Evolutionary conservation across 306 rosid genomes (phyloP).

Genomic region (Leucaena leucocephala): DNA sequence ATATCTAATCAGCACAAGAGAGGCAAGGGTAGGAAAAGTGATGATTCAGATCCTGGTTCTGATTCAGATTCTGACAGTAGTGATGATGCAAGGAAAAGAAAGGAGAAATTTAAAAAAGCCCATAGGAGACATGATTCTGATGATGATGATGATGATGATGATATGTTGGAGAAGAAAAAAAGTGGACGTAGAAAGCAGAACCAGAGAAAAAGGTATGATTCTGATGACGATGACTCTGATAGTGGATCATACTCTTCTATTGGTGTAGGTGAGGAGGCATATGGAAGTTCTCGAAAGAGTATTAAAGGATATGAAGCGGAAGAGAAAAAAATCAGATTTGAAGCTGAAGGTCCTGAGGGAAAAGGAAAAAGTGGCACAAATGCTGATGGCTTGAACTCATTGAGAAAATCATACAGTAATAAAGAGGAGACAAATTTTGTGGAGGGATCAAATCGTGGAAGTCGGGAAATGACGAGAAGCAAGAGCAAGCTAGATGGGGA

Average conservation of each 20-base stretch:
- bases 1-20: no score
- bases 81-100: conserved; percentile 22
- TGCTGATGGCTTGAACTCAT: conserved; percentile 41
- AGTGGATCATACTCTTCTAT: conserved; percentile 40
- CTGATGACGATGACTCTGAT: conserved; percentile 43
- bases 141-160: conserved; percentile 37
- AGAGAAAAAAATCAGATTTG: no score
- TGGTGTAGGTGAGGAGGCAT: conserved; percentile 28
- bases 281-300: conserved; percentile 3
- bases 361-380: no score
- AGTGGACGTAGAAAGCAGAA: conserved; percentile 44
- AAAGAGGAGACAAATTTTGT: conserved; percentile 26
- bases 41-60: conserved; percentile 15
- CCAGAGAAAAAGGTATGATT: conserved; percentile 35
- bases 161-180: conserved; percentile 42
- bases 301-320: no score
- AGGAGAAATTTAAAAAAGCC: background rate
- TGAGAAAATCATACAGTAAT: conserved; percentile 40
- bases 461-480: conserved; percentile 31
- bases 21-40: no score
- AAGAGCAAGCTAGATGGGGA: conserved; percentile 46
- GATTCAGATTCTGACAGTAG: conserved; percentile 43
- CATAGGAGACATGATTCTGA: background rate
- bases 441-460: conserved; percentile 29
- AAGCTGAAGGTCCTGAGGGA: no score